Evolutionary conservation across 768 basidiomycete species (phyloP).

Genomic region (Ramaria sp.): DNA sequence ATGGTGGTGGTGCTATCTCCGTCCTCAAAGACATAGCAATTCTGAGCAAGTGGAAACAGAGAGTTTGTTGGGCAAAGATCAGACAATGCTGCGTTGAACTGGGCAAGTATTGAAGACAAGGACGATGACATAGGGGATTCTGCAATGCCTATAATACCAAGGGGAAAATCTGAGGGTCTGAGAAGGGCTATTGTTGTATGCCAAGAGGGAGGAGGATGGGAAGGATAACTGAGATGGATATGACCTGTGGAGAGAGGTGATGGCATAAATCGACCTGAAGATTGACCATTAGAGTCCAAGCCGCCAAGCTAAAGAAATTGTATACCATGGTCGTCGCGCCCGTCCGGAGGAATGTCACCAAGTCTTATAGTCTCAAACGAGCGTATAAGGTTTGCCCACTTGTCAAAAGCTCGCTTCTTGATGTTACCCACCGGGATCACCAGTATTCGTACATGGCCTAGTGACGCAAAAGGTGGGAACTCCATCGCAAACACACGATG

Average conservation of each 20-base stretch:
- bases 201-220: slow-evolving; percentile 61
- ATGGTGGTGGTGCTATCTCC: slow-evolving; percentile 46
- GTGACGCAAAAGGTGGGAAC: slow-evolving; percentile 51
- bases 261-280: slow-evolving; percentile 72
- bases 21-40: slow-evolving; percentile 82
- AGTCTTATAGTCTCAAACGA: slow-evolving; percentile 64
- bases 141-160: slow-evolving; percentile 84
- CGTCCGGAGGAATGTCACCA: slow-evolving; percentile 73
- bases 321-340: slow-evolving; percentile 64
- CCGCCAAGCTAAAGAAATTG: background rate
- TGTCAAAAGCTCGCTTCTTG: slow-evolving; percentile 53
- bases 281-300: slow-evolving; percentile 1
- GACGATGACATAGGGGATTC: slow-evolving; percentile 49
- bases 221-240: slow-evolving; percentile 70
- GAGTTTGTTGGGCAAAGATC: slow-evolving; percentile 58
- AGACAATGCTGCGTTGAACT: slow-evolving; percentile 54
- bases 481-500: slow-evolving; percentile 11
- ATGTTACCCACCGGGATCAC: slow-evolving; percentile 81
- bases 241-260: slow-evolving; percentile 63
- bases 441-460: slow-evolving; percentile 78
- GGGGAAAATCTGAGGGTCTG: slow-evolving; percentile 68
- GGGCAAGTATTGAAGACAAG: slow-evolving; percentile 39
- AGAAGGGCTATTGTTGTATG: slow-evolving; percentile 63
- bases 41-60: slow-evolving; percentile 68
- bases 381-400: slow-evolving; percentile 63